These are phyloP conservation scores for Talaromyces sp. DNA, from an alignment of 2,329 filamentous ascomycete genomes.

Conservation along the genomic window DNA sequence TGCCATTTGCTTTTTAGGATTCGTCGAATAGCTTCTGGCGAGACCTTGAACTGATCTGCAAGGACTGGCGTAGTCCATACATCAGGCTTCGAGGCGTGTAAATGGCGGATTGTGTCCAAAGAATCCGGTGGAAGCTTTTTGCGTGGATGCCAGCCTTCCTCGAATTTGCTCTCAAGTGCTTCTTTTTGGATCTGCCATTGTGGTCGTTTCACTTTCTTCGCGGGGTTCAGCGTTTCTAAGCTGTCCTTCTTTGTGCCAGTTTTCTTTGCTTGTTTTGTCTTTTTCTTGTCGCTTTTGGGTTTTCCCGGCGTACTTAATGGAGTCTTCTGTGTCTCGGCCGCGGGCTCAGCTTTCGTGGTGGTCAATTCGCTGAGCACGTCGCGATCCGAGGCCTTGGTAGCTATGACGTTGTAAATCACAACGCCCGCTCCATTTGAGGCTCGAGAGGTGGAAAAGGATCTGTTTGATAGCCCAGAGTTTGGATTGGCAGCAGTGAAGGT, in stretches of 20 bases:
- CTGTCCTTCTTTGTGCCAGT: constrained; percentile 8
- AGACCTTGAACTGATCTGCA: constrained; percentile 76
- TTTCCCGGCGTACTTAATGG: not conserved
- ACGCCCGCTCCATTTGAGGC: not conserved
- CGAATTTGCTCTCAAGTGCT: constrained; percentile 72
- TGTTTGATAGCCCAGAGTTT: not conserved
- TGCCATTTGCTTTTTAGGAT: constrained; percentile 64
- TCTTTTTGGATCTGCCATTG: constrained; percentile 73
- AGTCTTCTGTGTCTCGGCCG: not conserved
- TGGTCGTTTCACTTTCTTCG: constrained; percentile 40
- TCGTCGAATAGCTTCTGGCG: constrained; percentile 77
- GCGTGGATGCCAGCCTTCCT: constrained; percentile 70
- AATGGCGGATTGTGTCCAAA: constrained; percentile 78
- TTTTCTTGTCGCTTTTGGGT: not conserved
- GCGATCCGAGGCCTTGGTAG: not conserved
- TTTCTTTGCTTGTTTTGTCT: constrained; percentile 8
- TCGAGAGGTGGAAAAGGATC: constrained; percentile 2
- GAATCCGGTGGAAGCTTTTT: constrained; percentile 91
- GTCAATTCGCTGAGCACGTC: constrained; percentile 8
- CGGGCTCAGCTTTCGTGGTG: not conserved
- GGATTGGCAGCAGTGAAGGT: not conserved
- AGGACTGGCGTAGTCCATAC: constrained; percentile 71
- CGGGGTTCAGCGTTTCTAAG: not conserved
- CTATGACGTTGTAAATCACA: not conserved
- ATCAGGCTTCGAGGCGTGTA: constrained; percentile 73